Evolutionary conservation across 768 basidiomycete species (phyloP).

Genomic region (Leccinum disarticulatum): DNA sequence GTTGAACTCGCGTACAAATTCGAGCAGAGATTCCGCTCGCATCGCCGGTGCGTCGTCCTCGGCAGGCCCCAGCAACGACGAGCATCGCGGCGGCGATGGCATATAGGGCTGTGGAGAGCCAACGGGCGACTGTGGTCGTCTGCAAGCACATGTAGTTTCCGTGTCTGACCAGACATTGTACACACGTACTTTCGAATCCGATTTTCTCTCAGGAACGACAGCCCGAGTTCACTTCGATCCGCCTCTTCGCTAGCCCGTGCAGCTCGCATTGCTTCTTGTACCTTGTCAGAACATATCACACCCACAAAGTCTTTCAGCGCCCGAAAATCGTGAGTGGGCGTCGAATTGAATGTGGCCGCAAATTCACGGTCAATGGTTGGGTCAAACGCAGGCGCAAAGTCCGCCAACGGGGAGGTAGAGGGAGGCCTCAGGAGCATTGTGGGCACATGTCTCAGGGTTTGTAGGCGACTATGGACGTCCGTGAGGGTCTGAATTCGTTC

Average conservation of each 20-base stretch:
- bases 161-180: neutral
- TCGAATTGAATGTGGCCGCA: conserved; percentile 27
- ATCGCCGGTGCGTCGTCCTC: conserved; percentile 41
- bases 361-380: conserved; percentile 29
- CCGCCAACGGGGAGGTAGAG: conserved; percentile 19
- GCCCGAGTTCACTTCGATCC: conserved; percentile 51
- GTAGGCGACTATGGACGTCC: conserved; percentile 45
- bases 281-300: conserved; percentile 44
- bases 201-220: conserved; percentile 45
- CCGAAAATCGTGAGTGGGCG: conserved; percentile 42
- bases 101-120: conserved; percentile 61
- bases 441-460: conserved; percentile 47
- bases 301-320: conserved; percentile 50
- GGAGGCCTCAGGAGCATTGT: conserved; percentile 43
- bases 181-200: conserved; percentile 57
- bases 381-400: conserved; percentile 30
- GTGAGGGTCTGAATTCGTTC: conserved; percentile 47
- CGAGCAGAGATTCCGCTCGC: conserved; percentile 44
- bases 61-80: conserved; percentile 43
- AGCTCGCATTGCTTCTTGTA: conserved; percentile 57
- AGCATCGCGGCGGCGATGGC: conserved; percentile 37
- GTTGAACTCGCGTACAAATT: conserved; percentile 64
- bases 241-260: conserved; percentile 55
- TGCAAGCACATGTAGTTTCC: conserved; percentile 18
- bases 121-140: conserved; percentile 53